Evolutionary conservation across 495 filamentous ascomycete species (phyloP), one percentile per base, ranked within the genome.

Genomic region (Talaromyces wortmannii): DNA sequence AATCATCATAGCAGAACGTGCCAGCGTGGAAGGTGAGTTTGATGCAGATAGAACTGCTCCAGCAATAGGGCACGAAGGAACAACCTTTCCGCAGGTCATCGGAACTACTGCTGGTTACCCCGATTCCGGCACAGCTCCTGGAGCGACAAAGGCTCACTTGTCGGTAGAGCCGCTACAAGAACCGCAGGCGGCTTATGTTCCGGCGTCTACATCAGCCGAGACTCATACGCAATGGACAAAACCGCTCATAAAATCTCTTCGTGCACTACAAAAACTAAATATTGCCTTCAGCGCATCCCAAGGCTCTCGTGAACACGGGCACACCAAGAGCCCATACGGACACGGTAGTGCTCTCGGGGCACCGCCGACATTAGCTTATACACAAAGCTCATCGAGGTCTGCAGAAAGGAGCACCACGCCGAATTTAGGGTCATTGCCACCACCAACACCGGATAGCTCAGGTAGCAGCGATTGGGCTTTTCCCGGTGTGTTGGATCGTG

Each of bases 191-290:
- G 69, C 70, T 7, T 63, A 70, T 7, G 62, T 57, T 10, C 62
- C 63, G 7, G 65, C 61, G 10, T 62, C 57, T 7, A 52, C 64
- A 8, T 44, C 55, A 4, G 62, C 61, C 16, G 74, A 77, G 40
- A 66, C 67, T 10, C 70, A 73, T 56, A 70, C 72, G 0, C 74
- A 77, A 59, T 78, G 73, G 75, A 72, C 75, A 10, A 76, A 75
- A 33, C 73, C 73, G 0, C 55, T 78, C 10, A 69, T 73, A 5
- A 76, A 76, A 54, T 75, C 73, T 6, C 70, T 77, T 23, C 72
- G 71, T 30, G 75, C 75, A 6, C 56, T 78, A 23, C 71, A 74
- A 46, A 78, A 78, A 52, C 66, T 78, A 0, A 68, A 77, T 48
- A 53, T 60, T 7, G 75, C 73, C 10, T 70, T 78, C 49, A 65